Evolutionary conservation across 108 stramenopile genomes (phyloP).

Genomic region (Nitzschia palea): DNA sequence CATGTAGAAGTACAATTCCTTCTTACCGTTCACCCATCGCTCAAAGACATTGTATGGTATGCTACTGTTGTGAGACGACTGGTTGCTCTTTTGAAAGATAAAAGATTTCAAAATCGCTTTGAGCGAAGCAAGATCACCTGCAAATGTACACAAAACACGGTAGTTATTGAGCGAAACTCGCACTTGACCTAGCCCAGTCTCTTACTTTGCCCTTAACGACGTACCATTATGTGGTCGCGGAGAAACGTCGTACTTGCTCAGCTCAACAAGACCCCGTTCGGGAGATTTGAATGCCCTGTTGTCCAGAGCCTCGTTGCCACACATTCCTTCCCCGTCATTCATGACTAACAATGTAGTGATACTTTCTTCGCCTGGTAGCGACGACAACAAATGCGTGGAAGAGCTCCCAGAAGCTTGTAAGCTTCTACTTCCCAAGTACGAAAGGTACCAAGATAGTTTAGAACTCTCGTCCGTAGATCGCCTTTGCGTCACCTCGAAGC

Average conservation of each 20-base stretch:
- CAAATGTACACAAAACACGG: neutral
- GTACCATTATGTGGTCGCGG: neutral
- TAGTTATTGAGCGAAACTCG: too few species aligned
- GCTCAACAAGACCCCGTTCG: conserved; percentile 14
- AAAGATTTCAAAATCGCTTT: neutral
- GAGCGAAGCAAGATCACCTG: neutral
- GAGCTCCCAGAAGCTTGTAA: too few species aligned
- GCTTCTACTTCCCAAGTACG: conserved; percentile 1
- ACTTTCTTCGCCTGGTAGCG: too few species aligned
- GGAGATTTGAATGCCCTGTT: too few species aligned
- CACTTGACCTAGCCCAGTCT: too few species aligned
- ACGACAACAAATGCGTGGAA: too few species aligned
- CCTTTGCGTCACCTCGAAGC: conserved; percentile 3
- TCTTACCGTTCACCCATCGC: neutral
- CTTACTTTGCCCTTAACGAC: neutral
- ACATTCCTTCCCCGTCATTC: too few species aligned
- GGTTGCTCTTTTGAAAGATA: neutral
- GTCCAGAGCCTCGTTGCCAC: too few species aligned
- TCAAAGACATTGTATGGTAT: conserved; percentile 22
- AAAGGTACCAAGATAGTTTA: neutral
- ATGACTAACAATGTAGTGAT: too few species aligned
- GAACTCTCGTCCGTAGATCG: neutral
- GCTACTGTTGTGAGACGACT: neutral
- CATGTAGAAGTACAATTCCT: conserved; percentile 13
- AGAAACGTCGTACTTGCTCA: conserved; percentile 7